Conservation (phyloP, 2,329 filamentous ascomycete species). For the Claviceps pusilla region DNA sequence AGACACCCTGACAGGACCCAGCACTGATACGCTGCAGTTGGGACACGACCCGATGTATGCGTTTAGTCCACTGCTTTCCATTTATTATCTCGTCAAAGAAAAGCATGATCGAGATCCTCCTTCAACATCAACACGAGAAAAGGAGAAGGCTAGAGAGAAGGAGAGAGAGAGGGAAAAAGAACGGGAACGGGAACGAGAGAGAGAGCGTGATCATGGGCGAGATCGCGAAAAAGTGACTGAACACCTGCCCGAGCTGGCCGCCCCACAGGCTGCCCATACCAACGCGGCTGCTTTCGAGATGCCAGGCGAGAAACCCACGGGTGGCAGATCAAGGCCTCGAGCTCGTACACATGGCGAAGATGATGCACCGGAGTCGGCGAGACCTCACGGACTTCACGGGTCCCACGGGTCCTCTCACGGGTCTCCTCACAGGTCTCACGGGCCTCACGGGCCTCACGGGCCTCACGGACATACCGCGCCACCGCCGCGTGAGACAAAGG, state of each 20-base stretch:
- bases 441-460: conserved; percentile 9
- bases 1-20: conserved; percentile 74
- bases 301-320: conserved; percentile 74
- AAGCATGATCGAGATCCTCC: conserved; percentile 67
- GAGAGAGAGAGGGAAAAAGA: conserved; percentile 12
- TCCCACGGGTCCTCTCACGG: no score
- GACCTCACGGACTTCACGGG: conserved; percentile 9
- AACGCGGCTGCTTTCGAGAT: conserved; percentile 76
- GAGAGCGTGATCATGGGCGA: conserved; percentile 13
- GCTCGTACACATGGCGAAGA: conserved; percentile 92
- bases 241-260: conserved; percentile 55
- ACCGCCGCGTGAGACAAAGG: conserved; percentile 37
- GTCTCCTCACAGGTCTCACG: conserved; percentile 6
- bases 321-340: conserved; percentile 66
- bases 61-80: conserved; percentile 78
- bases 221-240: conserved; percentile 23
- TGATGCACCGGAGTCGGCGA: conserved; percentile 52
- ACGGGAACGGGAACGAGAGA: conserved; percentile 10
- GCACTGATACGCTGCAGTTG: conserved; percentile 66
- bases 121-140: conserved; percentile 13
- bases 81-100: conserved; percentile 93
- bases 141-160: not conserved
- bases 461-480: conserved; percentile 14
- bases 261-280: conserved; percentile 78
- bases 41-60: conserved; percentile 84